Base-by-base conservation (phyloP, 2,329 filamentous ascomycete genomes). In the Aspergillus piperis region DNA sequence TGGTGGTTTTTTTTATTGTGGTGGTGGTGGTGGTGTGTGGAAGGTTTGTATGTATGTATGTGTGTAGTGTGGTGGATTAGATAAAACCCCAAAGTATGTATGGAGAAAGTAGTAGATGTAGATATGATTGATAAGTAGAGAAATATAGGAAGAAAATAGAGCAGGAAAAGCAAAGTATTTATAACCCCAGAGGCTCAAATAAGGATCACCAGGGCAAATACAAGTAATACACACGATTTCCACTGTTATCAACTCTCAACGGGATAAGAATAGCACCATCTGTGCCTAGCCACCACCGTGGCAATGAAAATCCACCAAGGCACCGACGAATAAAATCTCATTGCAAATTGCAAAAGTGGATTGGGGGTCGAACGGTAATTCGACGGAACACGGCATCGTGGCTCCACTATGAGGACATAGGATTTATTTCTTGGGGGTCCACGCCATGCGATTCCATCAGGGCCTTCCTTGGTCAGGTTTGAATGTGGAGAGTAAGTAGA, bases 361-460 rank as follows among this genome's bases (percentile, higher is more conserved):
- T n/a, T 5, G 6, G 15, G 7, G 44, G 44, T 25, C 23, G 5
- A 25, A 11, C 44, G 44, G 44, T 23, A 49, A 49, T 49, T 49
- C 13, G 44, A 49, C 44, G 44, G 44, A 17, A 30, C 21, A 49
- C 44, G 44, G 44, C 13, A 49, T 17, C 6, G 13, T 13, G 44
- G 44, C 23, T 49, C 44, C 44, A 49, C 44, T 49, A 49, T 49
- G 44, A 49, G 44, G 44, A 49, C 44, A 49, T 49, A 17, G 23
- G 4, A 8, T 8, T 25, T 7, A 27, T 15, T 36, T 25, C 44
- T 49, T 25, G 6, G 6, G 44, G 44, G 21, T 49, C 41, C 19
- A 44, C 41, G 41, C 41, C 6, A 36, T 36, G 11, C 32, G 25
- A 27, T 27, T 27, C 25, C 25, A 25, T 25, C 30, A 32, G 30